Evolutionary conservation across 352 stramenopile species (phyloP).

Genomic region (Globisporangium radiosum): DNA sequence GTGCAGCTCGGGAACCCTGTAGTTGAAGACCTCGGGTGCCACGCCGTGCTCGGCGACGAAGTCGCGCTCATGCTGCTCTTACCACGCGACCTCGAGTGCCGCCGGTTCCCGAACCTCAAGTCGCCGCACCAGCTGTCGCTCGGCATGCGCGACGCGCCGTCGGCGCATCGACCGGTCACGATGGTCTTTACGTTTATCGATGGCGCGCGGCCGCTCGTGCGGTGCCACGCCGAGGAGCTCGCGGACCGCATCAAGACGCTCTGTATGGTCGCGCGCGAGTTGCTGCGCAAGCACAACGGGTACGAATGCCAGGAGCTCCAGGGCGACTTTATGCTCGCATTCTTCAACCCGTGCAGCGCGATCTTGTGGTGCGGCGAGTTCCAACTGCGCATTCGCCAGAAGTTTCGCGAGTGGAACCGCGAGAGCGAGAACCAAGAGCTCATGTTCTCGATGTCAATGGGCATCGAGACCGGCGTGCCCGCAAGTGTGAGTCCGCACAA

Average conservation of each 20-base stretch:
- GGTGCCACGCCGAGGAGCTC: conserved; percentile 76
- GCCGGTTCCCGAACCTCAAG: conserved; percentile 67
- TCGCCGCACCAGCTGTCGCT: conserved; percentile 65
- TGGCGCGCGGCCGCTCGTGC: conserved; percentile 71
- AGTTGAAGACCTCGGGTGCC: conserved; percentile 79
- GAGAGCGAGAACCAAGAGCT: conserved; percentile 73
- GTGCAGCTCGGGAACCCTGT: conserved; percentile 83
- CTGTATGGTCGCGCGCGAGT: conserved; percentile 66
- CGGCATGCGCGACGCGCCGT: conserved; percentile 78
- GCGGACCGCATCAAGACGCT: conserved; percentile 81
- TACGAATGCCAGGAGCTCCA: conserved; percentile 87
- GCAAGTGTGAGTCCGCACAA: conserved; percentile 85
- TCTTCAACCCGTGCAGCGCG: conserved; percentile 74
- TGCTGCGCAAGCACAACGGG: conserved; percentile 76
- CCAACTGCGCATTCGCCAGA: conserved; percentile 68
- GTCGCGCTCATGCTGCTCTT: conserved; percentile 78
- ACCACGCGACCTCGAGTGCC: conserved; percentile 67
- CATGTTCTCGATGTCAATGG: conserved; percentile 86
- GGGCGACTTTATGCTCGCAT: conserved; percentile 87
- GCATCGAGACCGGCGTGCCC: conserved; percentile 74
- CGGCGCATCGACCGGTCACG: conserved; percentile 67
- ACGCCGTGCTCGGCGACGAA: conserved; percentile 65
- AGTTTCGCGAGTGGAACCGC: conserved; percentile 71
- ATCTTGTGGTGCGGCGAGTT: conserved; percentile 86
- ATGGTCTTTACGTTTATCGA: conserved; percentile 90